These are phyloP conservation scores for Nyssa sinensis DNA, from an alignment of 148 eudicot genomes.

Conservation along the genomic window DNA sequence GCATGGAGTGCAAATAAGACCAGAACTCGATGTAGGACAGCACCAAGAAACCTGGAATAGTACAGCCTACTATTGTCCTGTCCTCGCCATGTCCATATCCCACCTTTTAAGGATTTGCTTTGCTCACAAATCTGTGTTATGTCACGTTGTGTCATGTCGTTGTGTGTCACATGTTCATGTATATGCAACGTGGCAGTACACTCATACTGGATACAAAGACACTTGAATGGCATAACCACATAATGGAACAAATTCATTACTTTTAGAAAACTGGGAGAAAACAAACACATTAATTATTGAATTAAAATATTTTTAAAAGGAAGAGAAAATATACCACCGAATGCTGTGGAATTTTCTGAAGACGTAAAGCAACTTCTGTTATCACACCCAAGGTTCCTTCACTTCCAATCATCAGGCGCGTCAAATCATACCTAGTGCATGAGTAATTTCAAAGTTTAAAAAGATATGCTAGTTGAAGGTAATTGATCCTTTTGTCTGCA, in stretches of 20 bases:
- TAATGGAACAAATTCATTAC: too few species aligned
- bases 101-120: too few species aligned
- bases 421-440: conserved; percentile 72
- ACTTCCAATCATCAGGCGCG: conserved; percentile 93
- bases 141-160: too few species aligned
- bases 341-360: conserved; percentile 82
- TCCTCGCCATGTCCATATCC: too few species aligned
- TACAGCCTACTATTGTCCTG: too few species aligned
- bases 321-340: conserved; percentile 59
- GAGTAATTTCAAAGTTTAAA: conserved; percentile 8
- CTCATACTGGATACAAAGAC: not conserved
- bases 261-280: not conserved
- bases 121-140: too few species aligned
- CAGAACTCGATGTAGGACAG: too few species aligned
- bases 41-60: too few species aligned
- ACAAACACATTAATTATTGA: not conserved
- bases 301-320: not conserved
- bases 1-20: too few species aligned
- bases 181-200: too few species aligned
- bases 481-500: too few species aligned
- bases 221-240: not conserved
- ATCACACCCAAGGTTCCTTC: conserved; percentile 98
- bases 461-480: not conserved
- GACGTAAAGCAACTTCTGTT: conserved; percentile 93
- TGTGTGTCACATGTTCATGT: too few species aligned